Conservation (phyloP, 805 yeast genomes). For the Candida xiaguanensis region DNA sequence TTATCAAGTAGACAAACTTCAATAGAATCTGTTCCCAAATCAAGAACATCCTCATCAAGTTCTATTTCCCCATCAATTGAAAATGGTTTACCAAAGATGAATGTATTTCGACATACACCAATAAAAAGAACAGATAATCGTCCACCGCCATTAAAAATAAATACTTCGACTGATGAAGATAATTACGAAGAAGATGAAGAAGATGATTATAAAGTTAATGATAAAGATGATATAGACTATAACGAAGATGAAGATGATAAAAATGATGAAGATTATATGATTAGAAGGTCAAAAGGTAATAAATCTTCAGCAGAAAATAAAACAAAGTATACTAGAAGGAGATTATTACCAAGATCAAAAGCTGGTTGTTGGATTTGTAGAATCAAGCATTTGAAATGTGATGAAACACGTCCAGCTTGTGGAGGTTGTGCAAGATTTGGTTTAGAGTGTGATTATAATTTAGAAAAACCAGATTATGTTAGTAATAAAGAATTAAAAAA, state of each 20-base stretch:
- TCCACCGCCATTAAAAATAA: constrained; percentile 6
- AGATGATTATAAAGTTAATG: background rate
- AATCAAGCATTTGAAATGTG: constrained; percentile 44
- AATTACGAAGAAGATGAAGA: background rate
- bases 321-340: constrained; percentile 34
- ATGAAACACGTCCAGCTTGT: constrained; percentile 37
- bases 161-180: background rate
- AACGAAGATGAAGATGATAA: background rate
- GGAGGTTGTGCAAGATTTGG: constrained; percentile 36
- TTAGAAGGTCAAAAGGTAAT: background rate
- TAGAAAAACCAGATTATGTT: constrained; percentile 37
- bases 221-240: background rate
- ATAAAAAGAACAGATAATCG: background rate
- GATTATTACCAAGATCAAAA: constrained; percentile 38
- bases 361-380: constrained; percentile 47
- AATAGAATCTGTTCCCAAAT: constrained; percentile 8
- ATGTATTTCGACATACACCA: constrained; percentile 23
- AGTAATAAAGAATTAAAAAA: constrained; percentile 29
- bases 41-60: background rate
- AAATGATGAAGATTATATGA: background rate
- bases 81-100: constrained; percentile 16
- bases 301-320: constrained; percentile 7
- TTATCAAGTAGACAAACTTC: constrained; percentile 7
- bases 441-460: constrained; percentile 39
- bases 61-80: background rate